phyloP scores from a whole-genome alignment of 352 stramenopile genomes.

The Halophytophthora batemanensis region DNA sequence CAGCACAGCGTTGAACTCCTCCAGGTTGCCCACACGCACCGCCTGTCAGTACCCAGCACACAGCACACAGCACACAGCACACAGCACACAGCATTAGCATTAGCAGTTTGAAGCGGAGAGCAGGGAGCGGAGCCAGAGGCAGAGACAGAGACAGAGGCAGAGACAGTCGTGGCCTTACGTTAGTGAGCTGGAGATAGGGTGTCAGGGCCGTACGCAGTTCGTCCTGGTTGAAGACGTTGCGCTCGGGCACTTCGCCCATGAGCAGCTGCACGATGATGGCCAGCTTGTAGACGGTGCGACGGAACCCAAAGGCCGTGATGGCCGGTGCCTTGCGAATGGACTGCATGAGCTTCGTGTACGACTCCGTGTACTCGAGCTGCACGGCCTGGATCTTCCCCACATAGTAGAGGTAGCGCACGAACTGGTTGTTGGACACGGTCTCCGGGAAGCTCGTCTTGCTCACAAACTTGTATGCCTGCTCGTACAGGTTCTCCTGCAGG shows the following conservation, averaged over 20 bases:
- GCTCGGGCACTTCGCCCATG: constrained; percentile 97
- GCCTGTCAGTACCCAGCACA: constrained; percentile 51
- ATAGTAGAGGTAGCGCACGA: constrained; percentile 98
- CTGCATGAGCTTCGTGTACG: constrained; percentile 96
- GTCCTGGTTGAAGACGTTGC: constrained; percentile 91
- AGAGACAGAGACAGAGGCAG: too few relatives aligned
- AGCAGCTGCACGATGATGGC: constrained; percentile 96
- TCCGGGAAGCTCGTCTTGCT: constrained; percentile 88
- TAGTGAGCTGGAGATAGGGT: constrained; percentile 96
- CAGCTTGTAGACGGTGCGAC: constrained; percentile 95
- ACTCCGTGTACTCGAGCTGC: constrained; percentile 97
- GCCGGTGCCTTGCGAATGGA: constrained; percentile 95
- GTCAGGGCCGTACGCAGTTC: constrained; percentile 87
- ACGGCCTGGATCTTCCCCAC: constrained; percentile 94
- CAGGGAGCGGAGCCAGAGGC: too few relatives aligned
- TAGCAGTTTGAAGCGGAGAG: too few relatives aligned
- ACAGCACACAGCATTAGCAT: too few relatives aligned
- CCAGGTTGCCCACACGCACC: constrained; percentile 94
- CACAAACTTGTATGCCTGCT: constrained; percentile 93
- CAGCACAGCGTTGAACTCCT: constrained; percentile 93
- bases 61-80: too few relatives aligned
- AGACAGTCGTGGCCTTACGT: constrained; percentile 61
- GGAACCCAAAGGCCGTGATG: constrained; percentile 95
- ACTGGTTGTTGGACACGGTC: constrained; percentile 97
- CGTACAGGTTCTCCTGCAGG: constrained; percentile 88